These are phyloP conservation scores for Xylaria arbuscula DNA, from an alignment of 2,329 filamentous ascomycete genomes.

Conservation along the genomic window DNA sequence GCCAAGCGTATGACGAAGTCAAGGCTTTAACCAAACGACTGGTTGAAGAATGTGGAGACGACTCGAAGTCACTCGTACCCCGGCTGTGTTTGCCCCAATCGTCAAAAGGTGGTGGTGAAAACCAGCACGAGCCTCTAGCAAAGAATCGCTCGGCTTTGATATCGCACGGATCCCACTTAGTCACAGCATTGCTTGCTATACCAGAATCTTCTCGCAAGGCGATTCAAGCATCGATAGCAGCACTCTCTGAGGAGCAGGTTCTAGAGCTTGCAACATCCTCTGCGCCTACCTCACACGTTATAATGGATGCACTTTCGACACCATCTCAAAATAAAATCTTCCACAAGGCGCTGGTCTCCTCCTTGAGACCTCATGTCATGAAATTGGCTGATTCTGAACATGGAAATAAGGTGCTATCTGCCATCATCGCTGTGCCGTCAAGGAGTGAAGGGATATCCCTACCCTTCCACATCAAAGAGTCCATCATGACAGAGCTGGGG, in stretches of 20 bases:
- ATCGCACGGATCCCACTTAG: conserved; percentile 82
- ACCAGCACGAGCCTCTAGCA: conserved; percentile 53
- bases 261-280: conserved; percentile 72
- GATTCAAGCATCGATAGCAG: conserved; percentile 77
- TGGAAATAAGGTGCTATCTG: conserved; percentile 64
- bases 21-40: conserved; percentile 61
- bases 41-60: conserved; percentile 59
- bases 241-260: conserved; percentile 65
- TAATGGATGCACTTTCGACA: conserved; percentile 62
- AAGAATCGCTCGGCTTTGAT: conserved; percentile 69
- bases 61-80: conserved; percentile 60
- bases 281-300: conserved; percentile 60
- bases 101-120: conserved; percentile 49
- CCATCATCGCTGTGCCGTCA: conserved; percentile 62
- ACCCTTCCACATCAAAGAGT: conserved; percentile 69
- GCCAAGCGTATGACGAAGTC: conserved; percentile 67
- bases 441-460: conserved; percentile 60
- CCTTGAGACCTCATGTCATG: conserved; percentile 58
- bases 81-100: conserved; percentile 61
- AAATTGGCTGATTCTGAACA: conserved; percentile 62
- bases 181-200: conserved; percentile 80
- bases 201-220: conserved; percentile 75
- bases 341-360: conserved; percentile 65
- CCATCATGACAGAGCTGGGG: conserved; percentile 62
- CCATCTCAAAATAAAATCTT: conserved; percentile 63